Evolutionary conservation across 1,139 yeast species (phyloP), one percentile per base, ranked within the genome.

Genomic region (Saccharomyces hybrid): DNA sequence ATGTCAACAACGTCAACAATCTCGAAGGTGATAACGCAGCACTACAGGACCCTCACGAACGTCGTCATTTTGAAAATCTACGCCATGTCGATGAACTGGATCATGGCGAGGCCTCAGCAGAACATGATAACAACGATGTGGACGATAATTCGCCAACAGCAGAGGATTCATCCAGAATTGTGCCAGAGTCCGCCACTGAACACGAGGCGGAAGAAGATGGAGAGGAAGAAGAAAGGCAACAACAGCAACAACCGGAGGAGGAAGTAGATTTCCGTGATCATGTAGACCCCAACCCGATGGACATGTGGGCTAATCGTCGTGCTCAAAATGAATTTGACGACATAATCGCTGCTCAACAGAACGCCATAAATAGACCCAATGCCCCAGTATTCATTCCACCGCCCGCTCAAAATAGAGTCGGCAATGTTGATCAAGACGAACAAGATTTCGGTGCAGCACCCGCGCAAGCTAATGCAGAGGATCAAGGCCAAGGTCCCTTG

Each of bases 311-410:
- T 23, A 59, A 61, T 46, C 59, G 52, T 11, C 51, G 57, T 31
- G 65, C 65, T 34, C 65, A 61, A 49, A 53, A 53, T 23, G 55
- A 57, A 31, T 60, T 62, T 48, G 62, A 63, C 44, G 52, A 62
- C 14, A 16, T 63, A 25, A 20, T 62, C 32, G 65, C 61, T 48
- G 27, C 41, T 16, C 50, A 48, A 16, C 52, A 46, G 14, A 46
- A 46, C 6, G 55, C 52, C 14, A 55, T 52, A 7, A 51, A 56
- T 48, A 46, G 50, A 38, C 57, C 57, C 1, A 30, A 41, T 23
- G 54, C 49, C 4, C 52, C 52, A 11, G 32, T 50, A 16, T 50
- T 50, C 32, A 32, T 48, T 27, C 53, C 53, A 14, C 53, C 53
- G 2, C 38, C 48, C 5, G 50, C 30, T 16, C 49, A 48, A 31